A percentile compares a stretch with the other conserved stretches of the same genome.
phyloP scores from a whole-genome alignment of 2,329 filamentous ascomycete species.

The Didymella keratinophila region DNA sequence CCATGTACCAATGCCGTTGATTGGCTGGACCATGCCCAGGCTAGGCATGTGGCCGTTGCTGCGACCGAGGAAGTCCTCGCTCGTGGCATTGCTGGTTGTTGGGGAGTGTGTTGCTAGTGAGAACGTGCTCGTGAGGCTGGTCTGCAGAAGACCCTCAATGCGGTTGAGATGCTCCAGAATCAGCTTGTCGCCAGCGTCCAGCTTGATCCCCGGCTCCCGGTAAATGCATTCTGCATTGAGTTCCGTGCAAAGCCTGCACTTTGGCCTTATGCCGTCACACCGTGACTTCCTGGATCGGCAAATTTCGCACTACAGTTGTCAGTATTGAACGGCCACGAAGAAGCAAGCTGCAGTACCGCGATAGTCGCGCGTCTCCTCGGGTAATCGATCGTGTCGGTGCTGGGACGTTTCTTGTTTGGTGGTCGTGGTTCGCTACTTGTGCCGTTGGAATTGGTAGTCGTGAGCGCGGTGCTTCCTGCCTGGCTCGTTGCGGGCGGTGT shows the following conservation, averaged over 20 bases:
- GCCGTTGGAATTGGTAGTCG: conserved; percentile 40
- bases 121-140: conserved; percentile 66
- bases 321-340: conserved; percentile 24
- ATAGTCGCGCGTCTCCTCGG: conserved; percentile 53
- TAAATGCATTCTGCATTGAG: conserved; percentile 85
- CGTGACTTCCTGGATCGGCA: conserved; percentile 81
- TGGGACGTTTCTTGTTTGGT: conserved; percentile 49
- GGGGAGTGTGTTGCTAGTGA: conserved; percentile 65
- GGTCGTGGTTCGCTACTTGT: conserved; percentile 37
- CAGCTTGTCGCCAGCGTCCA: conserved; percentile 85
- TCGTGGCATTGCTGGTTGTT: conserved; percentile 54
- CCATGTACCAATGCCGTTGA: conserved; percentile 75
- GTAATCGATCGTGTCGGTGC: conserved; percentile 54
- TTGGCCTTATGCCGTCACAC: conserved; percentile 80
- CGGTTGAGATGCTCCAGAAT: conserved; percentile 80
- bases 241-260: conserved; percentile 84
- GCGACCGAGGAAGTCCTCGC: conserved; percentile 52
- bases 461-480: conserved; percentile 41
- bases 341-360: conserved; percentile 42
- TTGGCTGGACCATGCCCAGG: conserved; percentile 50
- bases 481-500: conserved; percentile 36
- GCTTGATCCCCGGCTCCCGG: conserved; percentile 84
- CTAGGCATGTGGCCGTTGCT: conserved; percentile 49
- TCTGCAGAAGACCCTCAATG: conserved; percentile 81
- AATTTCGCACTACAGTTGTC: conserved; percentile 73